A percentile compares a stretch with the other conserved stretches of the same genome.
Evolutionary conservation across 2,329 filamentous ascomycete genomes (phyloP).

Genomic region (Fusarium kyushuense): DNA sequence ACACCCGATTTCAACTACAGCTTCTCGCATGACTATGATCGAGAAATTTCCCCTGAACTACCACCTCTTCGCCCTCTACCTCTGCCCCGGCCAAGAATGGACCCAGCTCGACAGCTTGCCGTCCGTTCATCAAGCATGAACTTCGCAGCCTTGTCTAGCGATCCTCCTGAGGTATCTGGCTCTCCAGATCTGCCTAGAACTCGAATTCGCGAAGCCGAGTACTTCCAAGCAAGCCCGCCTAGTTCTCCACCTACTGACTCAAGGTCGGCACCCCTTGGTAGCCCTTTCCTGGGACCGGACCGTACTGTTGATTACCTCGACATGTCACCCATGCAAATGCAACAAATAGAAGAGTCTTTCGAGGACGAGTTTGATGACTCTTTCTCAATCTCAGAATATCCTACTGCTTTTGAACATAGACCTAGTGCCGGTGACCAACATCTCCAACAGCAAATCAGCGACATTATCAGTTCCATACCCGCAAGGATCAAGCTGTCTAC

Average conservation of each 20-base stretch:
- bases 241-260: conserved; percentile 60
- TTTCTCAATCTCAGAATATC: conserved; percentile 50
- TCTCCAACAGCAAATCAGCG: conserved; percentile 82
- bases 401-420: conserved; percentile 44
- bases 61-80: conserved; percentile 52
- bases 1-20: conserved; percentile 39
- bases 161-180: conserved; percentile 58
- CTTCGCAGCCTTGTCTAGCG: conserved; percentile 58
- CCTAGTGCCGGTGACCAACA: conserved; percentile 69
- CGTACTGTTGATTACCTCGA: conserved; percentile 56
- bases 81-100: conserved; percentile 48
- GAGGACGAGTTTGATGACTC: conserved; percentile 62
- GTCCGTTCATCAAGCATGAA: conserved; percentile 53
- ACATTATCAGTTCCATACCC: conserved; percentile 81
- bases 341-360: conserved; percentile 59
- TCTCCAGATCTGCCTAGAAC: conserved; percentile 54
- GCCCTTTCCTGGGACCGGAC: conserved; percentile 59
- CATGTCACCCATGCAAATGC: conserved; percentile 56
- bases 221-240: conserved; percentile 60
- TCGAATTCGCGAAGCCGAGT: conserved; percentile 50
- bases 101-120: conserved; percentile 55
- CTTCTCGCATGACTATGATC: conserved; percentile 38
- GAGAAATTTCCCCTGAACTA: conserved; percentile 52
- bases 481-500: conserved; percentile 80
- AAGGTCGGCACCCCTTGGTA: conserved; percentile 58